These are phyloP conservation scores for Spizellomyces punctatus DNA, from an alignment of 192 early-diverging fungal species.

Conservation along the genomic window DNA sequence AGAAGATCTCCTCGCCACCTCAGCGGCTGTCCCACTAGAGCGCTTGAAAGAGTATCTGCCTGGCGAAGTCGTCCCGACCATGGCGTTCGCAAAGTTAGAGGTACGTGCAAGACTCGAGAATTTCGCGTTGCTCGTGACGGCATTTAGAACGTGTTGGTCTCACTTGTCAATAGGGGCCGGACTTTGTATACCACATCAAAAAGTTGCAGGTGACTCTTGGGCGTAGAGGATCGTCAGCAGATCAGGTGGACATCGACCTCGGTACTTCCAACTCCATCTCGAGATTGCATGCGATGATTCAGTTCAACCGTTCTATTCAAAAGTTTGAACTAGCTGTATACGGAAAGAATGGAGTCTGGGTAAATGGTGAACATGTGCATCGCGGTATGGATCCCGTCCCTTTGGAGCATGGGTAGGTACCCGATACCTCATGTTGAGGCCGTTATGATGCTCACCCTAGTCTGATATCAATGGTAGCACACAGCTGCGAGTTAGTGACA, in stretches of 20 bases:
- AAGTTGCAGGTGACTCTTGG: constrained; percentile 80
- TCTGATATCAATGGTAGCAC: constrained; percentile 31
- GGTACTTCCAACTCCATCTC: constrained; percentile 86
- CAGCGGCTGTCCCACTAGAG: background rate
- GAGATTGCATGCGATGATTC: constrained; percentile 79
- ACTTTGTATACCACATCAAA: constrained; percentile 83
- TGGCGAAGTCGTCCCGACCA: background rate
- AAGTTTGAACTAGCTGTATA: constrained; percentile 84
- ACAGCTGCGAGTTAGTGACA: constrained; percentile 83
- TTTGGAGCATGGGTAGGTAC: constrained; percentile 63
- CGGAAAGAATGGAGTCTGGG: constrained; percentile 87
- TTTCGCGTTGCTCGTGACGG: background rate
- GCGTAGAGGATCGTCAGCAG: constrained; percentile 60
- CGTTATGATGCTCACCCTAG: background rate
- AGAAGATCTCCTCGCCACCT: background rate
- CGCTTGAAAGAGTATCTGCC: background rate
- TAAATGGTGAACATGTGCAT: constrained; percentile 78
- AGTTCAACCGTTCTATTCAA: constrained; percentile 80
- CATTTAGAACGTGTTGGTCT: background rate
- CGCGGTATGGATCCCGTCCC: constrained; percentile 63
- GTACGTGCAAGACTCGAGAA: background rate
- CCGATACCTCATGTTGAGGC: background rate
- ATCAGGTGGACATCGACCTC: constrained; percentile 79
- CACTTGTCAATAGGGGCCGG: constrained; percentile 56
- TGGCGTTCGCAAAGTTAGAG: constrained; percentile 7